A percentile compares a stretch with the other conserved stretches of the same genome.
Conservation (phyloP, 208 protist genomes). For the Kentomonas sorsogonicus region DNA sequence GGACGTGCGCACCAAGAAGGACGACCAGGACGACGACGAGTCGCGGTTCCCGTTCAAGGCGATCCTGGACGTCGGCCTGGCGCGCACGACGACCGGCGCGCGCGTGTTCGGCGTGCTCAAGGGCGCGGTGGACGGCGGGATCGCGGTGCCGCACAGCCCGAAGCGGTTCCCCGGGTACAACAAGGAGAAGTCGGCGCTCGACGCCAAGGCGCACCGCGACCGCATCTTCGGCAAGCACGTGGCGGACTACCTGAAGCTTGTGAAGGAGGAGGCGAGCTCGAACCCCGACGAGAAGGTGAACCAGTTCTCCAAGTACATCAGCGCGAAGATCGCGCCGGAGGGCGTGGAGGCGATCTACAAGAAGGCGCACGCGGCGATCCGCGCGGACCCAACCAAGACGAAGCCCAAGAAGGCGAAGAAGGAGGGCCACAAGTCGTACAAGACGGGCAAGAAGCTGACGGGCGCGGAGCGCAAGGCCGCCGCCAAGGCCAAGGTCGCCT, state of each 20-base stretch:
- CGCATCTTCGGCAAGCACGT: slow-evolving; percentile 98
- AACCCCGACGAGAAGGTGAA: slow-evolving; percentile 90
- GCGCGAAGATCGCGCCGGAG: slow-evolving; percentile 86
- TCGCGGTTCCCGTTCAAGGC: slow-evolving; percentile 94
- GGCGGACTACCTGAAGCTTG: slow-evolving; percentile 96
- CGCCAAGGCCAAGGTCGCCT: slow-evolving; percentile 64
- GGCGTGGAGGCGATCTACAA: slow-evolving; percentile 94
- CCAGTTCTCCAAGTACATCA: slow-evolving; percentile 95
- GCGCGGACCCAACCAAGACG: slow-evolving; percentile 85
- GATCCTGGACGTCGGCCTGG: slow-evolving; percentile 97
- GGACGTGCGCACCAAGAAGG: slow-evolving; percentile 63
- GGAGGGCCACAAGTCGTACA: slow-evolving; percentile 42
- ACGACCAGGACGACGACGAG: slow-evolving; percentile 85
- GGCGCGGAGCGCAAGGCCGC: slow-evolving; percentile 46
- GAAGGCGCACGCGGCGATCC: slow-evolving; percentile 92
- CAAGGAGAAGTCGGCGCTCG: slow-evolving; percentile 78
- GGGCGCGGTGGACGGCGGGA: slow-evolving; percentile 97
- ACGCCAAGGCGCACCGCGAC: slow-evolving; percentile 91
- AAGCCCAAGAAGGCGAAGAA: slow-evolving; percentile 59
- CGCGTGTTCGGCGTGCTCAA: slow-evolving; percentile 93
- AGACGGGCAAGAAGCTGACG: slow-evolving; percentile 42
- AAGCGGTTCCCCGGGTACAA: slow-evolving; percentile 97
- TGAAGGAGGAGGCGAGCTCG: slow-evolving; percentile 91
- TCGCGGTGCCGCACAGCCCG: slow-evolving; percentile 95
- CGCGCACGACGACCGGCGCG: slow-evolving; percentile 95